phyloP scores from a whole-genome alignment of 23 red algal species.

The Agarophyton chilense region DNA sequence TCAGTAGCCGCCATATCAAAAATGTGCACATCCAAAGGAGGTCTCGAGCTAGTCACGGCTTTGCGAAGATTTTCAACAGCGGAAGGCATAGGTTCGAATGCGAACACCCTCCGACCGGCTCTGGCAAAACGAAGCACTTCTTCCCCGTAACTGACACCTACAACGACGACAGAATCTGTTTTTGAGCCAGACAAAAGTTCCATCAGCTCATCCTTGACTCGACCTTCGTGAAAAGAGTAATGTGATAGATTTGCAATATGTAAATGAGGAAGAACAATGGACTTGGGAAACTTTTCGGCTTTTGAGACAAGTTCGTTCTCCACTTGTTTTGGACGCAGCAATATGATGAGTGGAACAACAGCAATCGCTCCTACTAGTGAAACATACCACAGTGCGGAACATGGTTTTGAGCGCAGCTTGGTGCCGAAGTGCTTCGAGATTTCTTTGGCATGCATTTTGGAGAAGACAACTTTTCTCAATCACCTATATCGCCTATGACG shows the following conservation, averaged over 20 bases:
- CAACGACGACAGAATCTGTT: constrained; percentile 5
- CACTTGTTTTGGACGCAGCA: too few relatives aligned
- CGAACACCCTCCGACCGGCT: neutral
- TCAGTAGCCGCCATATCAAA: neutral
- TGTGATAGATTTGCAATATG: constrained; percentile 34
- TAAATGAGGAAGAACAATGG: neutral
- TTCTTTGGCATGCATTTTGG: too few relatives aligned
- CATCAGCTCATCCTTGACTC: neutral
- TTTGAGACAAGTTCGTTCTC: too few relatives aligned
- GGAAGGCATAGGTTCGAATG: constrained; percentile 14
- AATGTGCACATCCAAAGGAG: neutral
- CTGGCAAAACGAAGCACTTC: constrained; percentile 1
- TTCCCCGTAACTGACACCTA: constrained; percentile 30
- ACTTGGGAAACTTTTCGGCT: neutral
- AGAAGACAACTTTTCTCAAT: too few relatives aligned
- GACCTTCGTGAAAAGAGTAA: constrained; percentile 14
- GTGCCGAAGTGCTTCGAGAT: too few relatives aligned
- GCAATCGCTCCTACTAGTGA: too few relatives aligned
- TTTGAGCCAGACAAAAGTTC: neutral
- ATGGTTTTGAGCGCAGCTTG: too few relatives aligned
- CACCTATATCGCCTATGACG: too few relatives aligned
- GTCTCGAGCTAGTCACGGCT: neutral
- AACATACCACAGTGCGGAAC: too few relatives aligned
- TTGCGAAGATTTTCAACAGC: neutral
- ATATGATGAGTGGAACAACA: too few relatives aligned